Conservation (phyloP, 2,329 filamentous ascomycete genomes). For the Calycina marina region DNA sequence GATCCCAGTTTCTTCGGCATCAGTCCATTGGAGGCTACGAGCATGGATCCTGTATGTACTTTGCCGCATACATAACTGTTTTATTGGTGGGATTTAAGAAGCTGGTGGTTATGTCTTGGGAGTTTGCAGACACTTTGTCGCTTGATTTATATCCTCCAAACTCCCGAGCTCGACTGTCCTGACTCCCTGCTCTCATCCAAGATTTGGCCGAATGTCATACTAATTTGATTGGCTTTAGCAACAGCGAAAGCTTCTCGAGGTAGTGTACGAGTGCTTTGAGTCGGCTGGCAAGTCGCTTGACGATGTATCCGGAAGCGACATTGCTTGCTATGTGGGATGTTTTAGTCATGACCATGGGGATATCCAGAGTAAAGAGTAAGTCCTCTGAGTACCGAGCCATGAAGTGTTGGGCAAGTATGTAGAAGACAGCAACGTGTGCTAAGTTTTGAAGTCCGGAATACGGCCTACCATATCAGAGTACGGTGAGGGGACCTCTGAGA, state of each 20-base stretch:
- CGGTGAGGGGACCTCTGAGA: not conserved
- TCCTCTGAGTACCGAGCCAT: no score
- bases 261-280: conserved; percentile 19
- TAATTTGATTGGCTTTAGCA: no score
- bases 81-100: no score
- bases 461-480: not conserved
- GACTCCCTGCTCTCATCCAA: no score
- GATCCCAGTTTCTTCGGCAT: conserved; percentile 10
- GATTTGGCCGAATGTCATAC: no score
- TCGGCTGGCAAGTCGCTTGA: conserved; percentile 3
- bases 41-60: conserved; percentile 28
- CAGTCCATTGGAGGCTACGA: conserved; percentile 10
- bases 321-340: not conserved
- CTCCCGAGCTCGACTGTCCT: no score
- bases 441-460: not conserved
- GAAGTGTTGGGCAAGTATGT: no score
- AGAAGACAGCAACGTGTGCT: no score
- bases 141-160: no score
- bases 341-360: not conserved
- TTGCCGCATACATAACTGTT: no score
- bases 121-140: no score
- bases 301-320: not conserved
- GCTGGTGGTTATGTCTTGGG: no score
- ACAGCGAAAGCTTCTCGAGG: conserved; percentile 34
- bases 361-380: not conserved